These are phyloP conservation scores for Fusarium xylarioides DNA, from an alignment of 2,329 filamentous ascomycete species.

Conservation along the genomic window DNA sequence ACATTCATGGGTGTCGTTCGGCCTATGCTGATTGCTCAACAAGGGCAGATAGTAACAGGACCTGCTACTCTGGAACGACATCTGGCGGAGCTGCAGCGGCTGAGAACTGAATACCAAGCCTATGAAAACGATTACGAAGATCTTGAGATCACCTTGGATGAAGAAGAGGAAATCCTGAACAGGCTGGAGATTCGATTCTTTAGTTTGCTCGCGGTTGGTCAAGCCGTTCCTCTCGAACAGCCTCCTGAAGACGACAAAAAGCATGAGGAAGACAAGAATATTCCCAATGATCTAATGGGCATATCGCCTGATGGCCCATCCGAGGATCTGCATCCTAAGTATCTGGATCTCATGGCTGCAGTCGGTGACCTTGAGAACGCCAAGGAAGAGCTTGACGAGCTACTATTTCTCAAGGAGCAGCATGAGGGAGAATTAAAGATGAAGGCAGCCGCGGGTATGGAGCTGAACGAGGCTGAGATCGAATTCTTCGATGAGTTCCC, in stretches of 20 bases:
- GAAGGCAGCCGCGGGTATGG: constrained; percentile 41
- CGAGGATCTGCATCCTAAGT: constrained; percentile 59
- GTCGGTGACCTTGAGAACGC: constrained; percentile 58
- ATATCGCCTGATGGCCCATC: constrained; percentile 47
- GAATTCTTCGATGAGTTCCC: constrained; percentile 58
- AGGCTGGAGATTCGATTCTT: constrained; percentile 52
- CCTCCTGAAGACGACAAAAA: constrained; percentile 3
- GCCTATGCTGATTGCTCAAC: constrained; percentile 47
- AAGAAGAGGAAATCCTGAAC: constrained; percentile 49
- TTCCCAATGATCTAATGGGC: constrained; percentile 48
- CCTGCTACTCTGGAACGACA: constrained; percentile 41
- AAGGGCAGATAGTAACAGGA: constrained; percentile 29
- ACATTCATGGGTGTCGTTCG: constrained; percentile 52
- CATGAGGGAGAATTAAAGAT: constrained; percentile 50
- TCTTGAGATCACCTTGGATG: constrained; percentile 48
- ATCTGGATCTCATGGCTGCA: constrained; percentile 53
- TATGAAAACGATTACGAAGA: constrained; percentile 51
- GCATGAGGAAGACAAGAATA: constrained; percentile 22
- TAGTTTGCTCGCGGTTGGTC: constrained; percentile 48
- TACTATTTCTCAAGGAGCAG: constrained; percentile 51
- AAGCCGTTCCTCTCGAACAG: constrained; percentile 21
- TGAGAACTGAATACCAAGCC: constrained; percentile 51
- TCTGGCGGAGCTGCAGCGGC: constrained; percentile 49
- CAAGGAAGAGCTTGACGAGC: constrained; percentile 57
- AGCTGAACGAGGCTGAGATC: constrained; percentile 50